Base-by-base conservation (phyloP, 371 early-diverging fungal species). In the Rhizomucor pusillus region DNA sequence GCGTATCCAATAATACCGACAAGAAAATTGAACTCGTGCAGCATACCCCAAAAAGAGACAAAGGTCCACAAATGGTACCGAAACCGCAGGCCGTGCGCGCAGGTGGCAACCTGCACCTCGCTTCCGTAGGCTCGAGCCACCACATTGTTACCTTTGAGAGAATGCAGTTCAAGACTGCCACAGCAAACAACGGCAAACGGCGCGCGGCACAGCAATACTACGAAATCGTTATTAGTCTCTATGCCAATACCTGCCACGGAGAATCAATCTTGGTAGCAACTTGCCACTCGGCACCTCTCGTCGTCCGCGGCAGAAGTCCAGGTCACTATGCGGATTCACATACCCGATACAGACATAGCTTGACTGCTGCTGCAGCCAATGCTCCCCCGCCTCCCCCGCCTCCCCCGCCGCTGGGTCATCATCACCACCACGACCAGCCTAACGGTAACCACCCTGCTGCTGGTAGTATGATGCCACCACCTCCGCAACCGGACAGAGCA, bases 81-180 rank as follows among this genome's bases (percentile, higher is more conserved):
- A 60, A 65, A 22, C 80, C 80, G 22, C 67, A 73, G 50, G 64
- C 80, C 0, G 59, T 80, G 22, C 65, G 66, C 6, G 67, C 79
- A 14, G 82, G 80, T 25, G 82, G 80, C 10, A 65, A 70, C 19
- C 51, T 78, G 13, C 60, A 66, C 47, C 20, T 74, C 41, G 61
- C 62, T 36, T 61, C 69, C 2, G 64, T 68, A 4, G 69, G 69
- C 9, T 45, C 65, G 2, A 64, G 51, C 25, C 75, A 68, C 29
- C 68, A 59, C 40, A 65, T 85, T 2, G 82, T 75, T 6, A 83
- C 85, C 14, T 93, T 89, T 63, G 92, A 93, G 60, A 85, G 94
- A 5, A 71, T 93, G 22, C 94, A 93, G 73, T 93, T 93, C 80
- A 91, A 91, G 69, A 83, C 86, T 0, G 90, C 93, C 33, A 93